phyloP scores from a whole-genome alignment of 2,329 filamentous ascomycete species.

The Colletotrichum viniferum region DNA sequence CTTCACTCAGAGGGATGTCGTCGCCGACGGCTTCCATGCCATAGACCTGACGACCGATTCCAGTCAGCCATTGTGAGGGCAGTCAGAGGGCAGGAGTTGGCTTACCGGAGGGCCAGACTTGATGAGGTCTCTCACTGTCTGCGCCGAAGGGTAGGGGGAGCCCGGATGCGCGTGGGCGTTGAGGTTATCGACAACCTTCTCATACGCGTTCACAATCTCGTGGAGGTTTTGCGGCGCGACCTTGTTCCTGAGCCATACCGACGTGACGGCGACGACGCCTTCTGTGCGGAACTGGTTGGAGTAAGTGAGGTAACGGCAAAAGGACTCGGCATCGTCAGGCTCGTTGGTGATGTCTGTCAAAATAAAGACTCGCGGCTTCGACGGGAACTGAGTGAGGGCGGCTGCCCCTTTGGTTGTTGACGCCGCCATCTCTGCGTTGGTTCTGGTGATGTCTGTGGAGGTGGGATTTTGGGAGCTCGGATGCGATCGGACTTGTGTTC shows the following conservation, averaged over 20 bases:
- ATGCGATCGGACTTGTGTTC: neutral
- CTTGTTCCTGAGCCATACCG: constrained; percentile 47
- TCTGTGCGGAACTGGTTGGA: constrained; percentile 50
- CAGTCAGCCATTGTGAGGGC: neutral
- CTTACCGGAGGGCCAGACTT: constrained; percentile 39
- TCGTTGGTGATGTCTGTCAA: constrained; percentile 51
- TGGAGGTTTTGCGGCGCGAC: constrained; percentile 46
- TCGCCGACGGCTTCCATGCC: constrained; percentile 35
- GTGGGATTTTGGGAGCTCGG: neutral
- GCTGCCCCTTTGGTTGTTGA: neutral
- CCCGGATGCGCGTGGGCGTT: constrained; percentile 51
- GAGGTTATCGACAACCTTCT: constrained; percentile 48
- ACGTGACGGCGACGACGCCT: constrained; percentile 49
- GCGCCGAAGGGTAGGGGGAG: constrained; percentile 42
- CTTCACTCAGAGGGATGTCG: constrained; percentile 36
- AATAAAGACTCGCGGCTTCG: constrained; percentile 42
- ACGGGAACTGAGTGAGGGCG: neutral
- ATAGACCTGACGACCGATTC: constrained; percentile 28
- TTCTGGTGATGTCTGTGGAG: neutral
- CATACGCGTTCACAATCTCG: constrained; percentile 48
- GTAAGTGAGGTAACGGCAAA: constrained; percentile 49
- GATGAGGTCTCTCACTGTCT: constrained; percentile 38
- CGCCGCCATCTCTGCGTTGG: neutral
- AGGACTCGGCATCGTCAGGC: constrained; percentile 48
- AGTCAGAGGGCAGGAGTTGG: neutral